Conservation (phyloP, 2,329 filamentous ascomycete species). For the Fusarium hainanense region DNA sequence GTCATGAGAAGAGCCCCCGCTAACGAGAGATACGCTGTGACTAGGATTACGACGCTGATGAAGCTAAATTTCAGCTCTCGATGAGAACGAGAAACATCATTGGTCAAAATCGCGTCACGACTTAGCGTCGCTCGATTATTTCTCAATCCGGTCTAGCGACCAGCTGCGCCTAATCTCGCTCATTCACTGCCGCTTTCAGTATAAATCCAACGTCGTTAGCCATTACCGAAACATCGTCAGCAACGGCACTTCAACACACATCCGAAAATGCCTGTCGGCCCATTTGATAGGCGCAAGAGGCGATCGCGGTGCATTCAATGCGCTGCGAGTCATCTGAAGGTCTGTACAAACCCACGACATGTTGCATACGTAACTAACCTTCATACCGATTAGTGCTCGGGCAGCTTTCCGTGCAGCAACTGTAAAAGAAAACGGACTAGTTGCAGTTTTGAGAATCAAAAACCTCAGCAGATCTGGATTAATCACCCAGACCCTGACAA, state of each 20-base stretch:
- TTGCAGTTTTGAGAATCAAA: slow-evolving; percentile 38
- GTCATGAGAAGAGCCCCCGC: background rate
- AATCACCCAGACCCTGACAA: slow-evolving; percentile 25
- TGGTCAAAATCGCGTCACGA: background rate
- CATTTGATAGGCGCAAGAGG: slow-evolving; percentile 50
- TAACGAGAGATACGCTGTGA: too few species aligned
- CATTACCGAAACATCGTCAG: background rate
- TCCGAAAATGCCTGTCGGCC: slow-evolving; percentile 46
- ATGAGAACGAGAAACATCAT: background rate
- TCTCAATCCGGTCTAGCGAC: slow-evolving; percentile 31
- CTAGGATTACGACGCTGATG: background rate
- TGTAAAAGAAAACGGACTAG: slow-evolving; percentile 42
- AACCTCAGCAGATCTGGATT: slow-evolving; percentile 36
- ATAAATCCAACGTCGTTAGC: slow-evolving; percentile 16
- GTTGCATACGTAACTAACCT: background rate
- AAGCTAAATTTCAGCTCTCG: background rate
- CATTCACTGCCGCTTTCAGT: slow-evolving; percentile 31
- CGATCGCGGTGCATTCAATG: slow-evolving; percentile 49
- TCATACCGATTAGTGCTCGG: slow-evolving; percentile 47
- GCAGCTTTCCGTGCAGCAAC: slow-evolving; percentile 46
- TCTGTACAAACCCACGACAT: slow-evolving; percentile 10
- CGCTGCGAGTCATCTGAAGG: slow-evolving; percentile 50
- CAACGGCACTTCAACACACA: background rate
- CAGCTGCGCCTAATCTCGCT: slow-evolving; percentile 19
- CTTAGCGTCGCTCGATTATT: slow-evolving; percentile 42